Conservation (phyloP, 2,329 filamentous ascomycete species). For the Botrytis pseudocinerea region DNA sequence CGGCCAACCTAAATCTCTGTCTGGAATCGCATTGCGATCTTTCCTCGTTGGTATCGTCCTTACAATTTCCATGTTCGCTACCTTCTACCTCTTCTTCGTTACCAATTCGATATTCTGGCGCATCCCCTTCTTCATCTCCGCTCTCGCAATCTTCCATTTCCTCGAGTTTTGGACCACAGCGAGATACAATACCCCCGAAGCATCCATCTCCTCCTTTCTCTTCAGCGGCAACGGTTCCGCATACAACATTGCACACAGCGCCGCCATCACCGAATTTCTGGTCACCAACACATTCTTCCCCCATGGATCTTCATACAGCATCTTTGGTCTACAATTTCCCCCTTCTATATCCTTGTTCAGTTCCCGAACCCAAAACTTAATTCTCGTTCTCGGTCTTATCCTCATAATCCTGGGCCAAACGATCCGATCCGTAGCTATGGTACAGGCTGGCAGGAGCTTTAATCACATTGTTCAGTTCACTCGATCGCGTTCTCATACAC, state of each 20-base stretch:
- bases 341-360: slow-evolving; percentile 27
- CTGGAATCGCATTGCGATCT: slow-evolving; percentile 43
- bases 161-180: slow-evolving; percentile 94
- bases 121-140: slow-evolving; percentile 63
- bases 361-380: slow-evolving; percentile 36
- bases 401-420: slow-evolving; percentile 71
- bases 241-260: slow-evolving; percentile 79
- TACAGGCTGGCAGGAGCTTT: slow-evolving; percentile 85
- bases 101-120: slow-evolving; percentile 52
- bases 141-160: slow-evolving; percentile 85
- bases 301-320: not conserved
- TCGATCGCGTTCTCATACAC: slow-evolving; percentile 66
- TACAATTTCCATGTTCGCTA: slow-evolving; percentile 32
- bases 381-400: slow-evolving; percentile 57
- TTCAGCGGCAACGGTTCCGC: slow-evolving; percentile 79
- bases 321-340: not conserved
- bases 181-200: slow-evolving; percentile 73
- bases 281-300: slow-evolving; percentile 60
- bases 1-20: slow-evolving; percentile 39
- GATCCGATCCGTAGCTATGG: slow-evolving; percentile 81
- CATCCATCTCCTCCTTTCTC: slow-evolving; percentile 75
- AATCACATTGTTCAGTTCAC: slow-evolving; percentile 80
- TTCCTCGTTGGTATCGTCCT: slow-evolving; percentile 40
- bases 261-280: slow-evolving; percentile 72
- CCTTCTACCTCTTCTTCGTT: slow-evolving; percentile 32